Evolutionary conservation across 2,329 filamentous ascomycete species (phyloP).

Genomic region (Phaeoacremonium minimum): DNA sequence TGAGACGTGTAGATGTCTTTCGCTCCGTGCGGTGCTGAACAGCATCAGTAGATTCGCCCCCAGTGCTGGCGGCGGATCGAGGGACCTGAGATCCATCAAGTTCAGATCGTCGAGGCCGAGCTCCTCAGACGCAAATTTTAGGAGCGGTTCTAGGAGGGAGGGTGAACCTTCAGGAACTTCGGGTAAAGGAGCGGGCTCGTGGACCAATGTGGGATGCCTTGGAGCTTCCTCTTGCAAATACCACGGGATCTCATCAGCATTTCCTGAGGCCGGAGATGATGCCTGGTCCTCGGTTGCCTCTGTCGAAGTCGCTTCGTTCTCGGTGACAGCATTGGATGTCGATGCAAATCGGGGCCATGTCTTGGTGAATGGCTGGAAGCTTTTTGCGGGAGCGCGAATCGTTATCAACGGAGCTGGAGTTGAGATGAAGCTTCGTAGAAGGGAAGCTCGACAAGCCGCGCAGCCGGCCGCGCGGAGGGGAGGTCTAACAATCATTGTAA

Average conservation of each 20-base stretch:
- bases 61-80: constrained; percentile 83
- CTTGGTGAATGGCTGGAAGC: too few species aligned
- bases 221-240: constrained; percentile 74
- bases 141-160: constrained; percentile 63
- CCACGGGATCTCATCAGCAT: constrained; percentile 55
- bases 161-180: constrained; percentile 65
- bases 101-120: constrained; percentile 80
- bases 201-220: constrained; percentile 43
- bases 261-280: too few species aligned
- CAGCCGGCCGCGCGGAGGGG: constrained; percentile 20
- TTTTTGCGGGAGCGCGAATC: too few species aligned
- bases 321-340: too few species aligned
- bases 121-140: constrained; percentile 77
- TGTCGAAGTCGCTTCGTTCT: too few species aligned
- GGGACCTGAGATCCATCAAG: constrained; percentile 74
- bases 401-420: too few species aligned
- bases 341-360: too few species aligned
- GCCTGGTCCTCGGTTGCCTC: too few species aligned
- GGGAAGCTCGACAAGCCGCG: constrained; percentile 19
- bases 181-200: constrained; percentile 40
- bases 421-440: constrained; percentile 19
- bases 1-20: constrained; percentile 88
- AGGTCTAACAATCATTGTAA: constrained; percentile 13
- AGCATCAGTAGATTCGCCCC: constrained; percentile 90
- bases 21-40: constrained; percentile 83